These are phyloP conservation scores for Fistulinella prunicolor DNA, from an alignment of 768 basidiomycete species.

Conservation along the genomic window DNA sequence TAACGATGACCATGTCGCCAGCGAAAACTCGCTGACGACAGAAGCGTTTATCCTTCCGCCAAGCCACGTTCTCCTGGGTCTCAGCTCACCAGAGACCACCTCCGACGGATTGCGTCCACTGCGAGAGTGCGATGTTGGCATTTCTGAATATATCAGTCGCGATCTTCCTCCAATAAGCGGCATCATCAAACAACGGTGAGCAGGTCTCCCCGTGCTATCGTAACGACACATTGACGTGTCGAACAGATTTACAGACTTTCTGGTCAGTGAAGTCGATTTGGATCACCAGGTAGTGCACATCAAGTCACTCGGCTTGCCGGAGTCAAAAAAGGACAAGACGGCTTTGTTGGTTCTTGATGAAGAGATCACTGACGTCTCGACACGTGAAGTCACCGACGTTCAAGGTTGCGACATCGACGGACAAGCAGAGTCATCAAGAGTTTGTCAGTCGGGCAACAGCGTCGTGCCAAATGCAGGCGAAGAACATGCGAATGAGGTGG, in stretches of 20 bases:
- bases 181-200: slow-evolving; percentile 95
- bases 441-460: not conserved
- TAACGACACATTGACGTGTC: not conserved
- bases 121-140: slow-evolving; percentile 81
- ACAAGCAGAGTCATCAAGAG: slow-evolving; percentile 5
- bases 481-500: not conserved
- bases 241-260: slow-evolving; percentile 90
- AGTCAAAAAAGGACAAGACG: slow-evolving; percentile 41
- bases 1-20: slow-evolving; percentile 9
- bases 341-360: slow-evolving; percentile 27
- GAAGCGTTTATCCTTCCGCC: slow-evolving; percentile 54
- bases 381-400: slow-evolving; percentile 12
- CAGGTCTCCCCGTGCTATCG: not conserved
- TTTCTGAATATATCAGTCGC: slow-evolving; percentile 78
- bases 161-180: slow-evolving; percentile 75
- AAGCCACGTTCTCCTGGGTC: slow-evolving; percentile 67
- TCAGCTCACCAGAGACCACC: slow-evolving; percentile 47
- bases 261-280: slow-evolving; percentile 88
- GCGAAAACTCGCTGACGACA: slow-evolving; percentile 4
- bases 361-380: slow-evolving; percentile 11
- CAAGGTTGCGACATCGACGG: slow-evolving; percentile 4
- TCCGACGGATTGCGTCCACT: slow-evolving; percentile 57
- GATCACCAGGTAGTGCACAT: slow-evolving; percentile 79
- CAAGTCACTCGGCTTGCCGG: slow-evolving; percentile 73
- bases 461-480: not conserved